Conservation (phyloP, 2,329 filamentous ascomycete species). For the Beauveria asiatica region DNA sequence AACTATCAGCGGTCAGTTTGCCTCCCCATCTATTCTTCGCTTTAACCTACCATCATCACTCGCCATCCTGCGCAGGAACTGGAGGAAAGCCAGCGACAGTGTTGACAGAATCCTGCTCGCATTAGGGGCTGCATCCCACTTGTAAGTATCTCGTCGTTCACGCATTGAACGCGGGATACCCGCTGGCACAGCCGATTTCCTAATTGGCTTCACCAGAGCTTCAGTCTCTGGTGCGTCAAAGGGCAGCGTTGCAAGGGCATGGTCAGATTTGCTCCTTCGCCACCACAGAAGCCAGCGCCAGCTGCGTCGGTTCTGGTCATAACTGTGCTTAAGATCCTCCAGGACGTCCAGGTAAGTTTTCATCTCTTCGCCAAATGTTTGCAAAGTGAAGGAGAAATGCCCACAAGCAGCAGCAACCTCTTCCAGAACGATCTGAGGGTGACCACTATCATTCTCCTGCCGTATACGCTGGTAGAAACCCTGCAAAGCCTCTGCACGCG, state of each 20-base stretch:
- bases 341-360: constrained; percentile 68
- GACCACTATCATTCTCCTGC: constrained; percentile 52
- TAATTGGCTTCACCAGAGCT: constrained; percentile 30
- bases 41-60: constrained; percentile 39
- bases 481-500: constrained; percentile 63
- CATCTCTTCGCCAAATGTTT: constrained; percentile 82
- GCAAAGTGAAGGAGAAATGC: constrained; percentile 80
- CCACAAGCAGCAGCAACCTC: constrained; percentile 89
- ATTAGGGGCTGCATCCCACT: constrained; percentile 38
- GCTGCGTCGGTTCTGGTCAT: constrained; percentile 49
- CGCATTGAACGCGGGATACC: constrained; percentile 42
- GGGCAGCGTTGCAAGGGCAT: constrained; percentile 14
- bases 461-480: constrained; percentile 69
- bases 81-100: constrained; percentile 34
- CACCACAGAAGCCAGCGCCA: constrained; percentile 81
- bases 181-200: constrained; percentile 38
- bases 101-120: constrained; percentile 30
- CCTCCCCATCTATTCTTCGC: too few relatives aligned
- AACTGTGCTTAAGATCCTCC: constrained; percentile 67
- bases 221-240: constrained; percentile 26
- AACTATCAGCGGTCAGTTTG: constrained; percentile 23
- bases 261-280: constrained; percentile 23
- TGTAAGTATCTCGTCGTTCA: constrained; percentile 36
- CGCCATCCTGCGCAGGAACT: constrained; percentile 32
- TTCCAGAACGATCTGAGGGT: constrained; percentile 77